These are phyloP conservation scores for Echium plantagineum DNA, from an alignment of 257 asterid species.

Conservation along the genomic window DNA sequence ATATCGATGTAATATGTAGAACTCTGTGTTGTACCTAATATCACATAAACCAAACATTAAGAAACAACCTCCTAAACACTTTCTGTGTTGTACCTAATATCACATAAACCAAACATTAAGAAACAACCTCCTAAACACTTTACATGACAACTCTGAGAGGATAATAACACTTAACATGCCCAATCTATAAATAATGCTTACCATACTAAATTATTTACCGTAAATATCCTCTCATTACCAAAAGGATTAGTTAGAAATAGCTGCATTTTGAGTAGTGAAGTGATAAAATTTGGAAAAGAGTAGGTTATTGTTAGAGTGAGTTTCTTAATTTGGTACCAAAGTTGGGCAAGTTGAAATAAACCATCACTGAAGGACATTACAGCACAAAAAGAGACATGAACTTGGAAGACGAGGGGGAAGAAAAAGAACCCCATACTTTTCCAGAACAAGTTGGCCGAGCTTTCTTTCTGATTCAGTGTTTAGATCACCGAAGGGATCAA, in stretches of 20 bases:
- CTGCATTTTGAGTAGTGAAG: background rate
- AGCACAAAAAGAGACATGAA: too few relatives aligned
- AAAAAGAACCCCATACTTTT: conserved; percentile 41
- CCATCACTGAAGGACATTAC: too few relatives aligned
- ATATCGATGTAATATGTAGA: conserved; percentile 88
- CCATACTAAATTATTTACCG: too few relatives aligned
- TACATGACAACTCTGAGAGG: background rate
- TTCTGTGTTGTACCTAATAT: conserved; percentile 72
- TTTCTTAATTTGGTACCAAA: too few relatives aligned
- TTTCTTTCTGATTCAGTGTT: conserved; percentile 82
- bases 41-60: background rate
- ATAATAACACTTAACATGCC: background rate
- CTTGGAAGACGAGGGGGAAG: background rate
- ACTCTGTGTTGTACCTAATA: conserved; percentile 77
- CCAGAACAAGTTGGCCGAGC: conserved; percentile 75
- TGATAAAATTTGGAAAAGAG: background rate
- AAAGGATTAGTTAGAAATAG: too few relatives aligned
- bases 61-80: background rate
- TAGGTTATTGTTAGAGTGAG: too few relatives aligned
- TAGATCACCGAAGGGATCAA: conserved; percentile 87
- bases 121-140: background rate
- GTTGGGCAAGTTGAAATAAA: too few relatives aligned
- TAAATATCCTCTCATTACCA: background rate
- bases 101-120: background rate
- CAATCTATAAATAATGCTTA: too few relatives aligned